Base-by-base conservation (phyloP, 805 yeast species). In the Hyphopichia homilentoma region DNA sequence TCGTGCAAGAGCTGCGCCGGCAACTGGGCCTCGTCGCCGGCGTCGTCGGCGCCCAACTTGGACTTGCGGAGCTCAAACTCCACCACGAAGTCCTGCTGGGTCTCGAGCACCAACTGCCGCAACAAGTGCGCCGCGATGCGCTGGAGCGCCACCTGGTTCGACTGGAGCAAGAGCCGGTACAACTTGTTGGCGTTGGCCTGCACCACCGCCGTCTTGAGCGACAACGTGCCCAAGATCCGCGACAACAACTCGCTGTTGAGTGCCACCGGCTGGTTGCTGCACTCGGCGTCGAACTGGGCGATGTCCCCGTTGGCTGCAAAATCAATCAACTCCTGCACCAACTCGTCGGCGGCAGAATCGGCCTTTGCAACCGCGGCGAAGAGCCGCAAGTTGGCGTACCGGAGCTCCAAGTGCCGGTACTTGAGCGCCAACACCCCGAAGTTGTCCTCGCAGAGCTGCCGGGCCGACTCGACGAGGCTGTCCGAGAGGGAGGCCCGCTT, bases 41-140 rank as follows among this genome's bases (percentile, higher is more conserved):
- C 45, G 7, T 43, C 57, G 4, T 48, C 61, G 56, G 38, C 52
- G 12, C 38, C 37, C 6, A 56, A 40, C 9, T 51, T 57, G n/a
- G 70, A 57, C 28, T 70, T 75, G 18, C 51, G 56, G 32, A 83
- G 59, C 35, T 80, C 81, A 41, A 67, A 73, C 31, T 82, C 87
- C 30, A 83, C 69, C 2, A 80, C 81, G 21, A 70, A 50, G 14
- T 73, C 77, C 44, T 79, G 79, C 45, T 81, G 89, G 19, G 52
- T 57, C 11, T 52, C 53, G 4, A 65, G 50, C 21, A 81, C 69
- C 14, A 72, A 29, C 7, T 40, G 46, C 15, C 53, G 55, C 29
- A 81, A 53, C 11, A 75, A 41, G 1, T 41, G 35, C 3, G 68
- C 59, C 4, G 68, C 58, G 4, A 73, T 48, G 45, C 81, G 62